Percentiles rank a stretch among this genome's conserved stretches.
These are phyloP conservation scores for Eucalyptus tenuipes DNA, from an alignment of 345 rosid genomes.

Conservation along the genomic window DNA sequence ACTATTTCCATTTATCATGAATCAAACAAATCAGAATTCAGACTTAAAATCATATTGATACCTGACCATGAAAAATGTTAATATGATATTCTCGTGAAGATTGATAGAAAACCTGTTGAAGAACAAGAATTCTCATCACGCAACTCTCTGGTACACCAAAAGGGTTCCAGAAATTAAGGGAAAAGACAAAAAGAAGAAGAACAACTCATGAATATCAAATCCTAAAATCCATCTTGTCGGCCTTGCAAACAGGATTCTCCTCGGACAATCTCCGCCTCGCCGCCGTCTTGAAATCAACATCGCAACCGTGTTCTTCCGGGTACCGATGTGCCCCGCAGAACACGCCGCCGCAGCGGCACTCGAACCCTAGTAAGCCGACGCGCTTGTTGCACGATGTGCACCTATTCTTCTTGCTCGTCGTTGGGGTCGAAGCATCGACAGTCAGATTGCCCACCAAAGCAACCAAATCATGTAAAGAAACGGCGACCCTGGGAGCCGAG, in stretches of 20 bases:
- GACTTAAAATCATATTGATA: no score
- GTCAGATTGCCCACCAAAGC: neutral
- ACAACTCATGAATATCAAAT: slow-evolving; percentile 12
- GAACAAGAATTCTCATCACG: neutral
- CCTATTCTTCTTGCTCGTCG: neutral
- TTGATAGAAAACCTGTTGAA: neutral
- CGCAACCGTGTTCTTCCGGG: slow-evolving; percentile 56
- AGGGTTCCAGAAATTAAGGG: no score
- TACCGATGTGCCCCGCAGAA: slow-evolving; percentile 62
- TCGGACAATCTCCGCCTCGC: slow-evolving; percentile 43
- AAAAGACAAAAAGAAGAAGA: no score
- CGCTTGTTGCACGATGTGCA: slow-evolving; percentile 57
- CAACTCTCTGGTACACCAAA: no score
- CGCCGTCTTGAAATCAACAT: slow-evolving; percentile 48
- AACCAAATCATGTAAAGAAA: neutral
- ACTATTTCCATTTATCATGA: no score
- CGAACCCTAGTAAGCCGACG: slow-evolving; percentile 59
- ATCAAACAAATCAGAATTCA: no score
- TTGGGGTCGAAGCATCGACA: neutral
- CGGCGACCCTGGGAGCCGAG: neutral
- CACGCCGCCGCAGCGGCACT: slow-evolving; percentile 58
- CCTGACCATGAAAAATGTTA: neutral
- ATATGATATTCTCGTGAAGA: neutral
- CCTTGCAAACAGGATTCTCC: slow-evolving; percentile 59
- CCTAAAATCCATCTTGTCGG: slow-evolving; percentile 44